Base-by-base conservation (phyloP, 441 rosid genomes). In the Pelargonium myrrhifolium region DNA sequence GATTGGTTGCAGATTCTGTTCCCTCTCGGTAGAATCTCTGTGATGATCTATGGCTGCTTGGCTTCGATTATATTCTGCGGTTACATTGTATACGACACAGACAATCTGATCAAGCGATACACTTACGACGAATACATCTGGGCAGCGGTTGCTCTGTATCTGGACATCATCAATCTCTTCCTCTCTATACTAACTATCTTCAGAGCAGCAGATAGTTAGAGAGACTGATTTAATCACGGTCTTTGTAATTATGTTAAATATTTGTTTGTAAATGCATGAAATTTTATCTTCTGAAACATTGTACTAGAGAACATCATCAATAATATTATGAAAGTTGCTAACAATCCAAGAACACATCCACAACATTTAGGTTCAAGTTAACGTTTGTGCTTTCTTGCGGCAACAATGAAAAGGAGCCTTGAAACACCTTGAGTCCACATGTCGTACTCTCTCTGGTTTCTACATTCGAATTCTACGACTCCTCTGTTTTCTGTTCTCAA, bases 401-500 rank as follows among this genome's bases (percentile, higher is more conserved):
- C 85, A 43, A 87, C 94, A 60, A 92, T 63, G 40, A 80, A 76
- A 56, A 94, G 93, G 55, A 94, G 98, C 78, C 98, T 86, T 14
- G 98, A 75, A 1, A 92, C 96, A 6, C 99, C 99, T 55, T 89
- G 91, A 49, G 98, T 94, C 98, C 97, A 94, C 59, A 83, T 76
- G 60, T 94, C 97, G 64, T 93, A 85, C 66, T 93, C 99, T 66
- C 81, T 84, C 82, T 89, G 93, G 82, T 63, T 93, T 79, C 76
- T 64, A 81, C 96, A 90, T 71, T 93, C 99, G 1, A 93, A 93
- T 24, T 93, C 97, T 0, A 93, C 86, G 0, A 88, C 78, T 0
- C 99, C 96, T 1, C 86, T 82, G 67, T 56, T 65, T 3, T 75
- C 56, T 0, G 99, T 89, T 84, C 84, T 93, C 71, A 93, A 70